A percentile compares a stretch with the other conserved stretches of the same genome.
Evolutionary conservation across 179 eudicot species (phyloP).

Genomic region (Beta macrorhiza): DNA sequence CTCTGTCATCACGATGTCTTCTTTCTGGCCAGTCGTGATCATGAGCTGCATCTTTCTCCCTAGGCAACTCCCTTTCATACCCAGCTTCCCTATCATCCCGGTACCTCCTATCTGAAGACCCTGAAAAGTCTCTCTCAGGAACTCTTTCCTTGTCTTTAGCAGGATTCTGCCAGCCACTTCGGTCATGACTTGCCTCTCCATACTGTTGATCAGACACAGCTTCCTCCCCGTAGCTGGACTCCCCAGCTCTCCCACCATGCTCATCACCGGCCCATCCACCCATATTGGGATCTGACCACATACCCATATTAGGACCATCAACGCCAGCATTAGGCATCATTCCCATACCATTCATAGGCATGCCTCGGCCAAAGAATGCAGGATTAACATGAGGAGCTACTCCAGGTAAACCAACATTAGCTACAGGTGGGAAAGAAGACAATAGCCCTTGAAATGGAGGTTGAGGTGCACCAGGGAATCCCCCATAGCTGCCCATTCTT

Average conservation of each 20-base stretch:
- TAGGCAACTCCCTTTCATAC: conserved; percentile 60
- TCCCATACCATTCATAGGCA: conserved; percentile 69
- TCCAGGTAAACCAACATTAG: conserved; percentile 61
- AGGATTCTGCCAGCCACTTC: conserved; percentile 59
- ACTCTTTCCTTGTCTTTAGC: conserved; percentile 66
- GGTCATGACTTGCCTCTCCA: conserved; percentile 70
- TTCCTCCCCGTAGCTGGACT: conserved; percentile 83
- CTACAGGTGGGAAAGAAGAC: conserved; percentile 58
- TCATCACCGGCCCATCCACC: conserved; percentile 81
- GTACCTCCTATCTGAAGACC: conserved; percentile 66
- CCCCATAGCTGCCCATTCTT: conserved; percentile 69
- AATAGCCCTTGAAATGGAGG: conserved; percentile 60
- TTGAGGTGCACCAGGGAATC: conserved; percentile 63
- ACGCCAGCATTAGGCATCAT: conserved; percentile 60
- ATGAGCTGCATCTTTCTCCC: conserved; percentile 53
- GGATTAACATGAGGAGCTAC: conserved; percentile 81
- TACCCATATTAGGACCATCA: conserved; percentile 64
- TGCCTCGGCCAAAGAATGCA: conserved; percentile 68
- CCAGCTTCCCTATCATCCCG: conserved; percentile 76
- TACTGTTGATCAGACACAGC: conserved; percentile 80
- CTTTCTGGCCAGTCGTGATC: conserved; percentile 61
- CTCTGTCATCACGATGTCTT: conserved; percentile 64
- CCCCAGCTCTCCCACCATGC: conserved; percentile 67
- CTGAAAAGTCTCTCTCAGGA: conserved; percentile 77
- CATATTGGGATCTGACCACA: conserved; percentile 74